Evolutionary conservation across 495 filamentous ascomycete species (phyloP), one percentile per base, ranked within the genome.

Genomic region (Neurospora sp.): DNA sequence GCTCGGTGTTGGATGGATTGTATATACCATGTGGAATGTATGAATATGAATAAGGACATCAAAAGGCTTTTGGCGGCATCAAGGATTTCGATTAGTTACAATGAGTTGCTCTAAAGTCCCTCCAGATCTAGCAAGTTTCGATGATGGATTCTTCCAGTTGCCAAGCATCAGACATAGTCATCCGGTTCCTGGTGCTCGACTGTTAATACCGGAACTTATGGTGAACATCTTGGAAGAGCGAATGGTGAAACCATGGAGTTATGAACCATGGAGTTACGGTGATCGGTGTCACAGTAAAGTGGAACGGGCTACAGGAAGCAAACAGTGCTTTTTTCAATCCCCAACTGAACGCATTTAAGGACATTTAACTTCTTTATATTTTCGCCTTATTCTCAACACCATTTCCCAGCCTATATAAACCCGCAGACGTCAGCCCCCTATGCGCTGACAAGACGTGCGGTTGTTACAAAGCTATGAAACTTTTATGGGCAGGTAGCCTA

Each of bases 401-500:
- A 0, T 62, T 62, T 62, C 54, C 54, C 23, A 62, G 54, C 54
- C 54, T 62, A 62, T 62, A 62, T 35, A 62, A 62, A 31, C 23
- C 48, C 48, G 23, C 48, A 59, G 48, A 59, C 23, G 20, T 59
- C 48, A 31, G 48, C 48, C 23, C 46, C 48, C 48, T 59, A 59
- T 59, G 48, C 48, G 48, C 48, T 59, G 48, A 59, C 23, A 59
- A 7, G 48, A 59, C 48, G 54, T 62, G 54, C 54, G 54, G 54
- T 8, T 62, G 14, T 62, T 31, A 31, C 23, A 31, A 62, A 62
- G 54, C 54, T 62, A 62, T 62, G 23, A 62, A 31, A 31, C 23
- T 35, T 16, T 62, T 31, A 62, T 62, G 54, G 54, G 23, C 14
- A 66, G 35, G 44, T 66, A 48, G 72, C 71, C 84, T 78, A 88